Conservation (phyloP, 2,329 filamentous ascomycete species). For the Fusarium marasasianum region DNA sequence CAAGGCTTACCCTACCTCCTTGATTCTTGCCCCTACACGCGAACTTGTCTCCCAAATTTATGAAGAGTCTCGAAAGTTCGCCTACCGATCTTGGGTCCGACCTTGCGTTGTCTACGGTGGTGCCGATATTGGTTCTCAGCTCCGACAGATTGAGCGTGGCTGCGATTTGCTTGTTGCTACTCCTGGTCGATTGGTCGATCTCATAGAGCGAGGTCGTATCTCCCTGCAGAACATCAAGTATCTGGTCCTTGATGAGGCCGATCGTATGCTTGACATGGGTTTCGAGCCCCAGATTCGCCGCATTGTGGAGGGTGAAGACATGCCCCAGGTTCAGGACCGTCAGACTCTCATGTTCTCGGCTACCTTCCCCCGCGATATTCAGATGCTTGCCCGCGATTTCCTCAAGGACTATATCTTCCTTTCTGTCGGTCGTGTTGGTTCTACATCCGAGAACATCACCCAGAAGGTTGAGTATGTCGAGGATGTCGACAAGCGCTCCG, state of each 20-base stretch:
- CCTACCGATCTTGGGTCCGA: conserved; percentile 98
- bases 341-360: conserved; percentile 99
- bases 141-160: conserved; percentile 96
- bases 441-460: conserved; percentile 99
- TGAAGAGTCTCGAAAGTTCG: conserved; percentile 97
- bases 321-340: conserved; percentile 83
- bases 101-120: conserved; percentile 99
- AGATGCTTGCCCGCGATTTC: conserved; percentile 99
- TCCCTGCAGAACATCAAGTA: conserved; percentile 99
- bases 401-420: conserved; percentile 99
- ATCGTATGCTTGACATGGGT: conserved; percentile 99
- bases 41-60: conserved; percentile 99
- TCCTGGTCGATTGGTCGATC: conserved; percentile 94
- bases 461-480: conserved; percentile 99
- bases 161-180: conserved; percentile 98
- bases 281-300: conserved; percentile 99
- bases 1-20: conserved; percentile 95
- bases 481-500: conserved; percentile 96
- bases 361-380: conserved; percentile 98
- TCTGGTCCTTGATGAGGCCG: conserved; percentile 96
- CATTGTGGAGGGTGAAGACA: conserved; percentile 98
- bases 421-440: conserved; percentile 97
- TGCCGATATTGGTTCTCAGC: conserved; percentile 97
- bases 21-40: conserved; percentile 96
- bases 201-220: conserved; percentile 98